These are phyloP conservation scores for Geotrichum europaeum DNA, from an alignment of 1,139 yeast genomes.

Conservation along the genomic window DNA sequence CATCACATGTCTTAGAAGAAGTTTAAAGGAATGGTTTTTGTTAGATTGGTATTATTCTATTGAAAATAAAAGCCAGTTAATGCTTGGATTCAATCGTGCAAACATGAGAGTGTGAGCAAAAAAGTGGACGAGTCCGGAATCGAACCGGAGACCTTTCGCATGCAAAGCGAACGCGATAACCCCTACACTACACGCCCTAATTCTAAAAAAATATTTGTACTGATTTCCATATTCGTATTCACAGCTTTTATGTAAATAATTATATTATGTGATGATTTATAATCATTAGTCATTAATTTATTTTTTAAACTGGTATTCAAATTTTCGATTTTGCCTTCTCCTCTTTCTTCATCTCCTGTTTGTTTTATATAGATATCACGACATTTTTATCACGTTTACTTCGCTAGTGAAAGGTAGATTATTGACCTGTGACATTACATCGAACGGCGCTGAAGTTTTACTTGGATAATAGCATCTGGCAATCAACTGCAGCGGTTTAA, in stretches of 20 bases:
- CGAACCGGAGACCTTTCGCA: constrained; percentile 17
- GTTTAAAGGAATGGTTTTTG: too few species aligned
- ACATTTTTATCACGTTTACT: neutral
- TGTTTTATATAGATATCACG: neutral
- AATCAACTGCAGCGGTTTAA: neutral
- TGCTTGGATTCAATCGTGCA: too few species aligned
- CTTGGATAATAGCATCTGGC: neutral
- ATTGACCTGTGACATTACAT: neutral
- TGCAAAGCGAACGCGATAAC: too few species aligned
- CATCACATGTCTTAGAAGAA: too few species aligned
- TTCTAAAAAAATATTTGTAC: neutral
- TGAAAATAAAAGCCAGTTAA: neutral
- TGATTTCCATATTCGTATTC: too few species aligned
- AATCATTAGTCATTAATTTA: neutral
- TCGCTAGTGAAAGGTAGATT: neutral
- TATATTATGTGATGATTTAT: too few species aligned
- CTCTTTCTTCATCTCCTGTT: neutral
- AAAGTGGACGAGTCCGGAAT: constrained; percentile 16
- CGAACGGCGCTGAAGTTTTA: neutral
- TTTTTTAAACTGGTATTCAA: neutral
- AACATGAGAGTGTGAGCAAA: too few species aligned
- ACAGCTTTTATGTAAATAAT: too few species aligned
- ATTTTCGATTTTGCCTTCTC: neutral
- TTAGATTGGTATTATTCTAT: neutral
- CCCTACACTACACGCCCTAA: constrained; percentile 16